Evolutionary conservation across 108 stramenopile genomes (phyloP).

Genomic region (Conticribra weissflogii): DNA sequence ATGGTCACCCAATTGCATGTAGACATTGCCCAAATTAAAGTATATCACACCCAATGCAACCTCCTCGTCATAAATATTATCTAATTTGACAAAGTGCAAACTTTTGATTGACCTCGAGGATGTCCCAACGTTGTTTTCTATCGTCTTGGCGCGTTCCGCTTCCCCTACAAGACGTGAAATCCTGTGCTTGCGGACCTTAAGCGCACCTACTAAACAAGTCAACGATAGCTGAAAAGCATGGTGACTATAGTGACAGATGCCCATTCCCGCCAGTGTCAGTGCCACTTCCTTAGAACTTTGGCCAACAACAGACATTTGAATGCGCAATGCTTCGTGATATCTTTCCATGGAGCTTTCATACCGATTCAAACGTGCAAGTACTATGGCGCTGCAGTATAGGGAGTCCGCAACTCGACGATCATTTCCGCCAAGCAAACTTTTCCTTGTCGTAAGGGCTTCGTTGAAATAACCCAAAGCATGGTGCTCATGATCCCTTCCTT

Average conservation of each 20-base stretch:
- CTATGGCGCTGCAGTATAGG: slow-evolving; percentile 39
- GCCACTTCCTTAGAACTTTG: slow-evolving; percentile 44
- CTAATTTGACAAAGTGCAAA: slow-evolving; percentile 5
- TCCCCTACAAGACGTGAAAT: slow-evolving; percentile 15
- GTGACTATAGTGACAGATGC: slow-evolving; percentile 32
- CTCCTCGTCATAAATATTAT: slow-evolving; percentile 29
- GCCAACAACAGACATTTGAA: slow-evolving; percentile 39
- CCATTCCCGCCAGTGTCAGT: slow-evolving; percentile 43
- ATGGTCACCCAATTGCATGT: slow-evolving; percentile 37
- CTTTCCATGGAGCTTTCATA: slow-evolving; percentile 50
- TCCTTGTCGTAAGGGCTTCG: slow-evolving; percentile 36
- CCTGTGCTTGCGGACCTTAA: slow-evolving; percentile 40
- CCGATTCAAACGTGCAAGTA: slow-evolving; percentile 38
- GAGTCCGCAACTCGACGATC: slow-evolving; percentile 38
- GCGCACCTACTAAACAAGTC: slow-evolving; percentile 44
- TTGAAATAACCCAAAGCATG: slow-evolving; percentile 41
- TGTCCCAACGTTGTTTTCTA: slow-evolving; percentile 1
- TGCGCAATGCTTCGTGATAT: slow-evolving; percentile 50
- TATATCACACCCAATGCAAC: slow-evolving; percentile 35
- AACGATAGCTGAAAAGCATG: slow-evolving; percentile 25
- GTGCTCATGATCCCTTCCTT: slow-evolving; percentile 14
- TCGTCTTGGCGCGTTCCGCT: slow-evolving; percentile 5
- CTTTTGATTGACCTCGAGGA: not conserved
- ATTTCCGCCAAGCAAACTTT: slow-evolving; percentile 35
- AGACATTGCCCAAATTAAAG: slow-evolving; percentile 43